Percentiles rank a stretch among this genome's conserved stretches.
These are phyloP conservation scores for Cyclostephanos tholiformis DNA, from an alignment of 108 stramenopile species.

Conservation along the genomic window DNA sequence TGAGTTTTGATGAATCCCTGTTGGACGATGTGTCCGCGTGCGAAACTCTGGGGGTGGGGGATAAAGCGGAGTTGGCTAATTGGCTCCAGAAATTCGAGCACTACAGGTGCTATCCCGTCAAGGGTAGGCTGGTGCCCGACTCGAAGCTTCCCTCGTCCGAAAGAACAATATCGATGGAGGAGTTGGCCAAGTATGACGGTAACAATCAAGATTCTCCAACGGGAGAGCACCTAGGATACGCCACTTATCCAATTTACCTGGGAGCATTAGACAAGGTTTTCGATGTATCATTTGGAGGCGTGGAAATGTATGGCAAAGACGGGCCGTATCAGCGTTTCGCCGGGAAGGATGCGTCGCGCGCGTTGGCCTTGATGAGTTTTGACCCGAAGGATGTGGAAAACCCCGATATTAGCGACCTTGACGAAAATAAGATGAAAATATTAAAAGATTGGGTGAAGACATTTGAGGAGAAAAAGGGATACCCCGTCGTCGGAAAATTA, in stretches of 20 bases:
- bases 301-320: slow-evolving; percentile 80
- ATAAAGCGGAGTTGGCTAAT: slow-evolving; percentile 79
- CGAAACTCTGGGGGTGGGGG: slow-evolving; percentile 76
- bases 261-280: slow-evolving; percentile 85
- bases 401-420: slow-evolving; percentile 76
- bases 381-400: slow-evolving; percentile 86
- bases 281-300: slow-evolving; percentile 96
- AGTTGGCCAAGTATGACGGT: slow-evolving; percentile 67
- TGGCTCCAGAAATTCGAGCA: slow-evolving; percentile 95
- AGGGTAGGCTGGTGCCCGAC: slow-evolving; percentile 83
- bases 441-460: slow-evolving; percentile 94
- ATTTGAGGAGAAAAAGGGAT: slow-evolving; percentile 85
- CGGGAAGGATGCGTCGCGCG: slow-evolving; percentile 92
- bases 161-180: slow-evolving; percentile 70
- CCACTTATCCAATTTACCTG: slow-evolving; percentile 81
- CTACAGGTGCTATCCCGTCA: slow-evolving; percentile 88
- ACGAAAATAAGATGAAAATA: slow-evolving; percentile 80
- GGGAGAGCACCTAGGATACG: slow-evolving; percentile 59
- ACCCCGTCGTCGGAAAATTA: slow-evolving; percentile 92
- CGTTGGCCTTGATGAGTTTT: slow-evolving; percentile 97
- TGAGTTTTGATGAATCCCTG: slow-evolving; percentile 87
- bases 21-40: slow-evolving; percentile 80
- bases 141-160: slow-evolving; percentile 54
- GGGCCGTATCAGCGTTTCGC: slow-evolving; percentile 93
- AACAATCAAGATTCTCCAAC: slow-evolving; percentile 57